These are phyloP conservation scores for Flaveria robusta DNA, from an alignment of 129 eudicot genomes.

Conservation along the genomic window DNA sequence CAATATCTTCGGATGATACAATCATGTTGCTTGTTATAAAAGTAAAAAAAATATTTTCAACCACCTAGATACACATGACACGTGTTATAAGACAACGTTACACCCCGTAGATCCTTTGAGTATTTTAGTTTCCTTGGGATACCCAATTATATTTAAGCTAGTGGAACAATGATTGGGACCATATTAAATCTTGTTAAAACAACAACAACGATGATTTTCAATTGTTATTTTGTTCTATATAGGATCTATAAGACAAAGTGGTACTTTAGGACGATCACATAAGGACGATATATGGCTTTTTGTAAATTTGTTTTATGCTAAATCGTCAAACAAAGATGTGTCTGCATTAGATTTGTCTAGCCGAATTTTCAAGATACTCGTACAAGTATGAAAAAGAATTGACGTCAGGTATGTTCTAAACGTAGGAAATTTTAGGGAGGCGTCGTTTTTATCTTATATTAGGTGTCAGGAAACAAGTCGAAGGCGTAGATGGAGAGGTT, in stretches of 20 bases:
- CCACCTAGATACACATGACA: neutral
- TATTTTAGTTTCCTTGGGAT: conserved; percentile 26
- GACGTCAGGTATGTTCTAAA: neutral
- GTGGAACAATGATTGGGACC: conserved; percentile 21
- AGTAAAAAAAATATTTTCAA: neutral
- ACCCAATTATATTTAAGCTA: conserved; percentile 31
- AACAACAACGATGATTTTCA: conserved; percentile 30
- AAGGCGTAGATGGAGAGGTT: neutral
- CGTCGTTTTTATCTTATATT: neutral
- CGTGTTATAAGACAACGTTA: neutral
- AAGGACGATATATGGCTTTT: conserved; percentile 12
- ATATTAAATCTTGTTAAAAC: conserved; percentile 16
- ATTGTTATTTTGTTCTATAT: conserved; percentile 16
- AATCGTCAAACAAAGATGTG: conserved; percentile 28
- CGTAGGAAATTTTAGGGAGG: neutral
- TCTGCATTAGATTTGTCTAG: conserved; percentile 25
- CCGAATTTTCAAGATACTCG: conserved; percentile 27
- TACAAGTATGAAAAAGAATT: conserved; percentile 2
- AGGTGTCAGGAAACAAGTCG: neutral
- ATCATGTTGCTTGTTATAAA: conserved; percentile 18
- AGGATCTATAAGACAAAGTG: neutral
- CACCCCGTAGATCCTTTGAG: neutral
- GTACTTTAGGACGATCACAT: conserved; percentile 22
- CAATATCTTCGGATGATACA: conserved; percentile 28
- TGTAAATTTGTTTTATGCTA: conserved; percentile 14